These are phyloP conservation scores for Trichosanthes cucumerina DNA, from an alignment of 306 rosid species.

Conservation along the genomic window DNA sequence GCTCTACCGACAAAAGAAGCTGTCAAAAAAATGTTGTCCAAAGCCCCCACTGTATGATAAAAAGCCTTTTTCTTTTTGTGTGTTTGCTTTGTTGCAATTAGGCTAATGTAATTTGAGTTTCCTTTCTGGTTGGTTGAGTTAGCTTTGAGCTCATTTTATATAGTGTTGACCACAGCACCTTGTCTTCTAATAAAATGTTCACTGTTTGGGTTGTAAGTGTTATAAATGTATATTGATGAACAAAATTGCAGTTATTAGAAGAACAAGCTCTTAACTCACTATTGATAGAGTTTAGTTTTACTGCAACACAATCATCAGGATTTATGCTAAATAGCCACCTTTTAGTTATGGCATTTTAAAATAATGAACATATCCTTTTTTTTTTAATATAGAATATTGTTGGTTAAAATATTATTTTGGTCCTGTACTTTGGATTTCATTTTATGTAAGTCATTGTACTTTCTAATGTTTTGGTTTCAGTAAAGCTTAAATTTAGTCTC, in stretches of 20 bases:
- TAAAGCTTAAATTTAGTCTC: too few species aligned
- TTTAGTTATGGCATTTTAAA: too few species aligned
- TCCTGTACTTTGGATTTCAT: too few species aligned
- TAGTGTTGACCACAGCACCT: constrained; percentile 2
- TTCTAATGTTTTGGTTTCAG: too few species aligned
- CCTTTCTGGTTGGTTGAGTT: background rate
- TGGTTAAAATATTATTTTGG: too few species aligned
- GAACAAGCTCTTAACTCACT: background rate
- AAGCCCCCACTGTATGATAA: constrained; percentile 15
- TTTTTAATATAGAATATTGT: too few species aligned
- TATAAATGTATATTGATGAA: constrained; percentile 7
- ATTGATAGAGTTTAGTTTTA: background rate
- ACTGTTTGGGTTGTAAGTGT: constrained; percentile 10
- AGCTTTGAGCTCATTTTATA: background rate
- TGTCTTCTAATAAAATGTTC: constrained; percentile 6
- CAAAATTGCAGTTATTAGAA: background rate
- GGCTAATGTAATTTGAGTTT: constrained; percentile 10
- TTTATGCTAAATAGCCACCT: background rate
- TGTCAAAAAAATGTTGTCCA: constrained; percentile 37
- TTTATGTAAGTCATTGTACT: too few species aligned
- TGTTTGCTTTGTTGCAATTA: constrained; percentile 4
- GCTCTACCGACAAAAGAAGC: constrained; percentile 66
- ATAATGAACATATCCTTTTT: too few species aligned
- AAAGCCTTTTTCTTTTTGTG: background rate
- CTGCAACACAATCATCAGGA: background rate